Evolutionary conservation across 805 yeast genomes (phyloP), one percentile per base, ranked within the genome.

Genomic region (Millerozyma miso): DNA sequence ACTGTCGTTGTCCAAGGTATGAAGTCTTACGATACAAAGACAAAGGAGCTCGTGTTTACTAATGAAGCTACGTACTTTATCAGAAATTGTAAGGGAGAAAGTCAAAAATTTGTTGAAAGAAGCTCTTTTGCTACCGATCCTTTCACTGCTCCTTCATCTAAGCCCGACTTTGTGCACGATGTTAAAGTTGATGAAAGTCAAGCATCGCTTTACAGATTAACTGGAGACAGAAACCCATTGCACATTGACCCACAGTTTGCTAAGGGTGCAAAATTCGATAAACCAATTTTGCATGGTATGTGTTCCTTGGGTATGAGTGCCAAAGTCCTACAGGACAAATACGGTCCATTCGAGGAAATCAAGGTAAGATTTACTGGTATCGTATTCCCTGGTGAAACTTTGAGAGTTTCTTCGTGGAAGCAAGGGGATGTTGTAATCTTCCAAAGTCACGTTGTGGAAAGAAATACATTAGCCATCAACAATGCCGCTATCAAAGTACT

Each of bases 231-330:
- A 64, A 91, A 91, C 65, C 99, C 99, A 46, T 76, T 91, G 54
- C 99, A 90, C 70, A 83, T 91, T 60, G 98, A 91, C 68, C 97
- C 98, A 15, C 73, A 63, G 23, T 85, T 90, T 66, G 97, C 98
- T 13, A 79, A 82, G 49, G 86, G 86, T 44, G 97, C 91, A 38
- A 85, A 84, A 47, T 91, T 91, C 63, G 81, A 80, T 38, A 69
- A 71, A 42, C 99, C 99, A 38, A 91, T 91, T 53, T 76, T 91
- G 51, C 99, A 91, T 67, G 99, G 99, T 35, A 76, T 91, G 65
- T 85, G 95, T 57, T 77, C 87, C 15, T 80, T 87, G 61, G 99
- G 99, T 47, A 77, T 90, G 45, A 69, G 86, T 34, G 84, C 83
- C 23, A 88, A 90, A 62, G 76, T 79, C 14, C 72, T 91, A 50